Evolutionary conservation across 1,139 yeast species (phyloP), one percentile per base, ranked within the genome.

Genomic region (Geotrichum histeridarum): DNA sequence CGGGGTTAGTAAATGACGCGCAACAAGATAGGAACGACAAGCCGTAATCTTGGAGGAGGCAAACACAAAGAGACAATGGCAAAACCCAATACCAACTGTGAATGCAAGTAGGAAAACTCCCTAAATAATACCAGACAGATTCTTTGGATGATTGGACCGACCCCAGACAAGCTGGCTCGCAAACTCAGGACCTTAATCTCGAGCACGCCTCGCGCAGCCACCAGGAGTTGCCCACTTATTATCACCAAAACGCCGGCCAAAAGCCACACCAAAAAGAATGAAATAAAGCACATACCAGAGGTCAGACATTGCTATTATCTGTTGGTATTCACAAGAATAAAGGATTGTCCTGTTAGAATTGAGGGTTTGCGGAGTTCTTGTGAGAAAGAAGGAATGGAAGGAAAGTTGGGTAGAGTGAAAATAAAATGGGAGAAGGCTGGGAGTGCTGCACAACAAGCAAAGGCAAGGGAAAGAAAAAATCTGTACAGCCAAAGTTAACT

Each of bases 241-340:
- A 8, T 8, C 15, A 37, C n/a, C 14, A 3, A n/a, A 37, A 37
- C 39, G 17, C 39, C n/a, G 17, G 18, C n/a, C 39, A n/a, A 37
- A 11, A 37, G 14, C 5, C 8, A n/a, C 39, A 8, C 2, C 6
- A 15, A 39, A 15, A 15, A 27, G n/a, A 38, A 12, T 27, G 6
- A 11, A 41, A 33, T 11, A 36, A 8, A 42, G 30, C 8, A 55
- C 58, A 12, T 51, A 56, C 58, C 58, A 56, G 45, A 56, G 58
- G 48, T 56, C 58, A 45, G 58, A 44, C 58, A 56, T 56, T 52
- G 42, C 48, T 14, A 35, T 12, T 9, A 17, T 6, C 15, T 17
- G 4, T 17, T 37, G n/a, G 39, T 37, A 37, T 37, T 37, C 27
- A 22, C 27, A 22, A 22, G 27, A 22, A 5, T 22, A 22, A 22